Evolutionary conservation across 2,329 filamentous ascomycete genomes (phyloP).

Genomic region (Fusarium foetens): DNA sequence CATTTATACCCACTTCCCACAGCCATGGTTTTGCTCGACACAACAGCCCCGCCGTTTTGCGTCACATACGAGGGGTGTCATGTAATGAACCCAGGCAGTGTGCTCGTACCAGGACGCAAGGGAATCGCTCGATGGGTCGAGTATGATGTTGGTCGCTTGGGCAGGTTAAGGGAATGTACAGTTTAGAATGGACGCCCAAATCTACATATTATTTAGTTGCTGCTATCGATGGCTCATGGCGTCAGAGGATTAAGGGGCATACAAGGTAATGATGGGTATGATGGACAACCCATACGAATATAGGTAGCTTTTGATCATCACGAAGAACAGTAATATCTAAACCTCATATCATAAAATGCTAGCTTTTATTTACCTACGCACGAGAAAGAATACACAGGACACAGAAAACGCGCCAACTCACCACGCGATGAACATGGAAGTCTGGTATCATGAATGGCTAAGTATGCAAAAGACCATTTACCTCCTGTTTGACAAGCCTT

Average conservation of each 20-base stretch:
- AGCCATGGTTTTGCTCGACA: conserved; percentile 82
- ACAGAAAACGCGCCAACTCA: not conserved
- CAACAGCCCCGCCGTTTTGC: conserved; percentile 82
- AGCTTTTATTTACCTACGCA: not conserved
- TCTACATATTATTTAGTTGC: not conserved
- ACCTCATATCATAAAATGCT: not conserved
- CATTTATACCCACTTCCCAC: conserved; percentile 91
- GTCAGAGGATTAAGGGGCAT: not conserved
- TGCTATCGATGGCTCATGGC: conserved; percentile 10
- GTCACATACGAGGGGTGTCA: conserved; percentile 95
- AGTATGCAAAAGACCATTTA: conserved; percentile 13
- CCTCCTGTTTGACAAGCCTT: not conserved
- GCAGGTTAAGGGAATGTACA: conserved; percentile 70
- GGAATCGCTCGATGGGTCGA: conserved; percentile 86
- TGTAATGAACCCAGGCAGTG: conserved; percentile 88
- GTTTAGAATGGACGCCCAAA: conserved; percentile 53
- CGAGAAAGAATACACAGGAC: not conserved
- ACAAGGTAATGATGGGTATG: conserved; percentile 27
- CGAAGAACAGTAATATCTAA: not conserved
- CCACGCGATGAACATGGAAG: not conserved
- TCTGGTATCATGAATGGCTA: not conserved
- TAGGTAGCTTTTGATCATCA: not conserved
- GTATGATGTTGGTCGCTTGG: conserved; percentile 76
- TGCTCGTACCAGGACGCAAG: conserved; percentile 76
- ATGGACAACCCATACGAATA: conserved; percentile 8